These are phyloP conservation scores for Brettanomyces nanus DNA, from an alignment of 805 yeast genomes.

Conservation along the genomic window DNA sequence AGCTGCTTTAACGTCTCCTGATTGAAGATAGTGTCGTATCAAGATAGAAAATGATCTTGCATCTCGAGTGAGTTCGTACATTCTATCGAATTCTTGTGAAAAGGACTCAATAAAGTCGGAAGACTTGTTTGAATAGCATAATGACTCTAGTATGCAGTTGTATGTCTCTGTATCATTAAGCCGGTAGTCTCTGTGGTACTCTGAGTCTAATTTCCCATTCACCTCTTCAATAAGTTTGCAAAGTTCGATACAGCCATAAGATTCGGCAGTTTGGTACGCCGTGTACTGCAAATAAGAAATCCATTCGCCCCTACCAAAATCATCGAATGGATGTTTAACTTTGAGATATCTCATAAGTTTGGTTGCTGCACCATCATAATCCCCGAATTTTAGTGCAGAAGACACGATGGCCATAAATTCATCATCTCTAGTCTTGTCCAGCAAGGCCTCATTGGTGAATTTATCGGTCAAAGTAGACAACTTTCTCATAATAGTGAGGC, in stretches of 20 bases:
- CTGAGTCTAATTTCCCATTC: background rate
- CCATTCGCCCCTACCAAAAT: constrained; percentile 18
- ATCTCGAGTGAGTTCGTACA: constrained; percentile 26
- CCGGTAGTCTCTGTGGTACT: constrained; percentile 10
- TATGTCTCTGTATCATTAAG: constrained; percentile 18
- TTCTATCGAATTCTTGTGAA: constrained; percentile 22
- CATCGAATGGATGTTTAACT: constrained; percentile 5
- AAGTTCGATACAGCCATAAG: constrained; percentile 13
- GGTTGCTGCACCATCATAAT: constrained; percentile 9
- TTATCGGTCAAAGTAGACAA: constrained; percentile 11
- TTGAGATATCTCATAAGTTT: constrained; percentile 11
- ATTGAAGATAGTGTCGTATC: constrained; percentile 14
- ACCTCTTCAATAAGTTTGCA: constrained; percentile 18
- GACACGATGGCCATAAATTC: constrained; percentile 20
- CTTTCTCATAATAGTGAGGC: constrained; percentile 13
- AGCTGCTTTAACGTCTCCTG: constrained; percentile 27
- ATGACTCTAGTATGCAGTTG: constrained; percentile 19
- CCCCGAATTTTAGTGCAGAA: constrained; percentile 17
- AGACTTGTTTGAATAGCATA: constrained; percentile 23
- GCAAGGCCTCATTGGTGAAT: constrained; percentile 13
- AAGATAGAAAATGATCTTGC: constrained; percentile 15
- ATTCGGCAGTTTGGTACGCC: constrained; percentile 5
- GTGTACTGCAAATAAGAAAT: constrained; percentile 19
- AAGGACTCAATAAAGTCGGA: constrained; percentile 18
- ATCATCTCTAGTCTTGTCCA: constrained; percentile 16